Evolutionary conservation across 2,329 filamentous ascomycete species (phyloP).

Genomic region (Botryosphaeria dothidea): DNA sequence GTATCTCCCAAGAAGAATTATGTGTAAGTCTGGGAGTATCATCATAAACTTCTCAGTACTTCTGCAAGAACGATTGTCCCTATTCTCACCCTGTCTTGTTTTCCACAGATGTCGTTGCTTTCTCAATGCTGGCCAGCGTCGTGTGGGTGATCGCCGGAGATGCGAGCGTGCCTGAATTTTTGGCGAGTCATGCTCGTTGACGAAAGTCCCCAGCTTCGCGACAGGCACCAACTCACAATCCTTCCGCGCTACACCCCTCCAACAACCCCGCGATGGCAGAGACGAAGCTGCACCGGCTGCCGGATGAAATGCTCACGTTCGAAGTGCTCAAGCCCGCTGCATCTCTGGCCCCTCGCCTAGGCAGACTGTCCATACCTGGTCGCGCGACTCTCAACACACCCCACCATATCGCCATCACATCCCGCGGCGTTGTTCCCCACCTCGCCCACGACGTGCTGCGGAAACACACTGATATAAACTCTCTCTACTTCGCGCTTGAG

Average conservation of each 20-base stretch:
- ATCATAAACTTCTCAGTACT: too few species aligned
- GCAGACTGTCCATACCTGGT: slow-evolving; percentile 62
- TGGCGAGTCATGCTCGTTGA: background rate
- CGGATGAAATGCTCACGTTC: slow-evolving; percentile 45
- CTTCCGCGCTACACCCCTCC: background rate
- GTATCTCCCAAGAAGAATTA: too few species aligned
- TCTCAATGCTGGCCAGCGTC: background rate
- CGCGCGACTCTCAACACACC: slow-evolving; percentile 76
- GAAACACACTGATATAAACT: slow-evolving; percentile 64
- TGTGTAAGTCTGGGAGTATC: too few species aligned
- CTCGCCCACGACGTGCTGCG: slow-evolving; percentile 80
- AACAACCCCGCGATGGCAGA: background rate
- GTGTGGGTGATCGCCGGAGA: background rate
- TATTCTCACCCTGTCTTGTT: background rate
- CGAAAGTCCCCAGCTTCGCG: background rate
- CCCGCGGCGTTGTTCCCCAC: slow-evolving; percentile 83
- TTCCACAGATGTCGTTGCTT: background rate
- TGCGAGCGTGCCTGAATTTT: background rate
- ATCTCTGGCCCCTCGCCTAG: slow-evolving; percentile 62
- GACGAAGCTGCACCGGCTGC: background rate
- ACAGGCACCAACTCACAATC: background rate
- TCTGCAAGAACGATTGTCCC: too few species aligned
- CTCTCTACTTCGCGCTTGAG: slow-evolving; percentile 81
- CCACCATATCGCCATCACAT: slow-evolving; percentile 76
- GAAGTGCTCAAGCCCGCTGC: slow-evolving; percentile 41